Base-by-base conservation (phyloP, 352 stramenopile species). In the Phytopythium litorale region DNA sequence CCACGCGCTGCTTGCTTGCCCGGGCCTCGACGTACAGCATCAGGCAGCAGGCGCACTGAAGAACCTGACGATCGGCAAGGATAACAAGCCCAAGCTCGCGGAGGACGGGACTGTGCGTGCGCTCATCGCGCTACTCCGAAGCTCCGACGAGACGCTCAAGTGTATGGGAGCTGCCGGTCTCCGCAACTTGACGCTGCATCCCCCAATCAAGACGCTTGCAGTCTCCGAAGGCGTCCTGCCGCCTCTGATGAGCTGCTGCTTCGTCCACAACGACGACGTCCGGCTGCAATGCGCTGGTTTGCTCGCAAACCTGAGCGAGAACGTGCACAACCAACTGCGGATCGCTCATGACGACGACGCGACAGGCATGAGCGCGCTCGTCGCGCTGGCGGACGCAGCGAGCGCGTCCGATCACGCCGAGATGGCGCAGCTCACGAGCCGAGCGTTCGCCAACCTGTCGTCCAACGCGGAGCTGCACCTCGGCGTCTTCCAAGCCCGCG, bases 391-490 rank as follows among this genome's bases (percentile, higher is more conserved):
- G n/a, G 72, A 67, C 58, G 83, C 96, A 18, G 75, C 70, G 21
- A 73, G 74, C 32, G 82, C 87, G 45, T 74, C 76, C 30, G 68
- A 94, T 52, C 75, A 94, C 66, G 45, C 66, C 8, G 81, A 92
- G 58, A 93, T 97, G 21, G 85, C 88, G n/a, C 76, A 89, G 15
- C 82, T 98, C 67, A 91, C 89, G 52, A 96, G 92, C 32, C 88
- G 93, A 23, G 70, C 84, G 33, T 97, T 98, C 61, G 91, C 89
- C 8, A 95, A 94, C 46, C 64, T 98, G 37, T 97, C 92, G 9
- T 94, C 91, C 55, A 97, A 98, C 52, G 76, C 90, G 1, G 92
- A 98, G 57, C 98, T 98, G 64, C 88, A 96, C 46, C 69, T 94
- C 16, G 84, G 77, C 1, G 84, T 97, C 23, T 98, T 98, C 67